Evolutionary conservation across 140 eudicot species (phyloP).

Genomic region (Anethum foeniculum): DNA sequence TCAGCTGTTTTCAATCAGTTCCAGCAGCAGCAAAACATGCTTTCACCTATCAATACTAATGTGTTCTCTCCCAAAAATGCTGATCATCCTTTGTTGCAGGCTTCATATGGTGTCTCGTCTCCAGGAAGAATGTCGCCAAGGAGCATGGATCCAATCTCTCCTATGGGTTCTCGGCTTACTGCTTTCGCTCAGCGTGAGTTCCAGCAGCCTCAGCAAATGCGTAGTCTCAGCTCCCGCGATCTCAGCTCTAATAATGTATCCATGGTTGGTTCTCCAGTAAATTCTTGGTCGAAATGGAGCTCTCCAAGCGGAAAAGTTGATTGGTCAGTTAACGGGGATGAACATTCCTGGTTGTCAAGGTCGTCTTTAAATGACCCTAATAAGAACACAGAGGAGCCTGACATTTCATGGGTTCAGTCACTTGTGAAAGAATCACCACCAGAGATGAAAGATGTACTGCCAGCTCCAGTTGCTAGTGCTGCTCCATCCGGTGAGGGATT

Average conservation of each 20-base stretch:
- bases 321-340: slow-evolving; percentile 33
- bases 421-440: slow-evolving; percentile 43
- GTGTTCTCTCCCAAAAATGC: slow-evolving; percentile 14
- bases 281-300: slow-evolving; percentile 27
- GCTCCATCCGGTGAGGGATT: slow-evolving; percentile 16
- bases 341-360: slow-evolving; percentile 20
- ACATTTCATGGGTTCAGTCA: slow-evolving; percentile 48
- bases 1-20: slow-evolving; percentile 65
- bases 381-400: slow-evolving; percentile 23
- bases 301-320: slow-evolving; percentile 27
- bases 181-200: slow-evolving; percentile 18
- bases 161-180: slow-evolving; percentile 24
- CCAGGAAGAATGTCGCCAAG: slow-evolving; percentile 37
- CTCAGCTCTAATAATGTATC: slow-evolving; percentile 5
- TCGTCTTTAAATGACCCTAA: slow-evolving; percentile 19
- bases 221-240: slow-evolving; percentile 17
- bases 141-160: slow-evolving; percentile 28
- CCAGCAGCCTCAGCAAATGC: slow-evolving; percentile 17
- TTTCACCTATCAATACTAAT: slow-evolving; percentile 68
- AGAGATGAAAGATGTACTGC: slow-evolving; percentile 18
- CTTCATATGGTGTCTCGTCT: slow-evolving; percentile 21
- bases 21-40: slow-evolving; percentile 83
- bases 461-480: background rate
- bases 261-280: slow-evolving; percentile 11
- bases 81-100: slow-evolving; percentile 18